Base-by-base conservation (phyloP, 495 filamentous ascomycete genomes). In the Durotheca rogersii region DNA sequence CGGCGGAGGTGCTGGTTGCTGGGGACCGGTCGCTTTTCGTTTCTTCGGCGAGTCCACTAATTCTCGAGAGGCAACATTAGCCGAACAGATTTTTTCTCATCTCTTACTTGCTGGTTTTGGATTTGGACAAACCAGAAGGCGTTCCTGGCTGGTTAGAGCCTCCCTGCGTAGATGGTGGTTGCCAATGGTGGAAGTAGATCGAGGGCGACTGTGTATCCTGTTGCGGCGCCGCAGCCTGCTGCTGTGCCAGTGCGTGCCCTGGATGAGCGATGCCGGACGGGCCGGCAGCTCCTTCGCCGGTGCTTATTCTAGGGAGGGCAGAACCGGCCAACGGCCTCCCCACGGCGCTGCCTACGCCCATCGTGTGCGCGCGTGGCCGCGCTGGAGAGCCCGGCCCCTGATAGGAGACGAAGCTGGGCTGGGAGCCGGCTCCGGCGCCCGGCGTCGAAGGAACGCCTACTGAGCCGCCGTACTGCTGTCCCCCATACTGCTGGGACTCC, bases 111-210 rank as follows among this genome's bases (percentile, higher is more conserved):
- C 67, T 67, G 69, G 64, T 58, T 75, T 75, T 74, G 66, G 67
- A 64, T 71, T 75, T 75, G 70, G 77, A 77, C 79, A 79, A 82
- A 83, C 81, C 81, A 77, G 80, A 82, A 55, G 81, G 81, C 56
- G 81, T 81, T 64, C 78, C 74, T 56, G 81, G 77, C 66, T 83
- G 82, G 60, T 82, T 78, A 43, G 74, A 69, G 55, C 75, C 76
- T 55, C 72, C 66, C 66, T 84, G 81, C 5, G 79, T 76, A 10
- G 71, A 74, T 18, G 90, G 90, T 4, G 91, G 91, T 43, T 89
- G 83, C 88, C 88, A 95, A 60, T 95, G 89, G 62, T 95, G 90
- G 52, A 95, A 95, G 62, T 89, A 94, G 39, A 95, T 85, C 10
- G 83, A 82, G 5, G 88, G 84, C 6, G 81, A 77, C 30, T 80